phyloP scores from a whole-genome alignment of 352 stramenopile genomes.

The Pythium biforme region DNA sequence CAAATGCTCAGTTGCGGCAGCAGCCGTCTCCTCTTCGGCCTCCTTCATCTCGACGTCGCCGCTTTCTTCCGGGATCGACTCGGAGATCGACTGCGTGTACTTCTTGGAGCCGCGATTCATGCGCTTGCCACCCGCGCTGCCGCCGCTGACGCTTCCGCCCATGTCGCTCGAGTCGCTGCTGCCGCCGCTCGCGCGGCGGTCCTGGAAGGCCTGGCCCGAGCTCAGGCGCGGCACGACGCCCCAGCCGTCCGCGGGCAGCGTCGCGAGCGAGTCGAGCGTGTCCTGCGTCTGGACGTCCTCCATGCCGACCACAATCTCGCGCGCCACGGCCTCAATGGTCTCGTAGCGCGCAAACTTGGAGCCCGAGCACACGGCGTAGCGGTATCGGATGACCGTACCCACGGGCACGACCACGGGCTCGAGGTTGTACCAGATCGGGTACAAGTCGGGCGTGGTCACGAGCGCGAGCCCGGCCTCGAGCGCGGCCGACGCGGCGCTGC shows the following conservation, averaged over 20 bases:
- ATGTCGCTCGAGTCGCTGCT: conserved; percentile 36
- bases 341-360: conserved; percentile 81
- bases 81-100: conserved; percentile 33
- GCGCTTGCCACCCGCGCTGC: conserved; percentile 11
- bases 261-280: conserved; percentile 52
- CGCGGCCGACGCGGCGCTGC: conserved; percentile 29
- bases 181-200: conserved; percentile 51
- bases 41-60: conserved; percentile 32
- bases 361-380: conserved; percentile 82
- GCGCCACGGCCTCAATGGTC: conserved; percentile 34
- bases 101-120: conserved; percentile 22
- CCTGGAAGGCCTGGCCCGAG: conserved; percentile 80
- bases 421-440: conserved; percentile 89
- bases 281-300: conserved; percentile 75
- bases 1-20: conserved; percentile 2
- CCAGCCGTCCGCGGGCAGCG: conserved; percentile 33
- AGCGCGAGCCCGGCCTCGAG: conserved; percentile 60
- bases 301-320: conserved; percentile 55
- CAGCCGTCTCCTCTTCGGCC: conserved; percentile 28
- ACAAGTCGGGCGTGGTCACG: conserved; percentile 85
- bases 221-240: conserved; percentile 75
- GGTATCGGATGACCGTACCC: conserved; percentile 69
- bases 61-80: conserved; percentile 59
- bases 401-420: conserved; percentile 71
- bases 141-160: conserved; percentile 18